A percentile compares a stretch with the other conserved stretches of the same genome.
Evolutionary conservation across 2,329 filamentous ascomycete genomes (phyloP).

Genomic region (Thielaviopsis populi): DNA sequence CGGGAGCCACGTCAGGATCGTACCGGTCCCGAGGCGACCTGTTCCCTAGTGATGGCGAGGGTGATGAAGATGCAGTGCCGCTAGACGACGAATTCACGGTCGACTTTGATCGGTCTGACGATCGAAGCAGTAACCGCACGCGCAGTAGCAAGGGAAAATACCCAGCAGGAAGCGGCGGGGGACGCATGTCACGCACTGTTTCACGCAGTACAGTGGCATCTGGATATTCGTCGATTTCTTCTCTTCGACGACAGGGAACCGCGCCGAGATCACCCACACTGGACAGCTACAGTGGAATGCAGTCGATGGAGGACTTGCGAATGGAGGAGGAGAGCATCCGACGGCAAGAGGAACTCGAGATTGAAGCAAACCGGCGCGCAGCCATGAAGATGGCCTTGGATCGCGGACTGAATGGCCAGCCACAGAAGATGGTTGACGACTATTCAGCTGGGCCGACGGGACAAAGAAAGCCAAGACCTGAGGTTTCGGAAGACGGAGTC

Average conservation of each 20-base stretch:
- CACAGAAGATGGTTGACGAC: background rate
- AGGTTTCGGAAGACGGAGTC: constrained; percentile 25
- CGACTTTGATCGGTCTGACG: constrained; percentile 61
- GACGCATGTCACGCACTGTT: constrained; percentile 33
- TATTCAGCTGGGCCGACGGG: background rate
- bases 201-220: constrained; percentile 46
- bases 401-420: constrained; percentile 29
- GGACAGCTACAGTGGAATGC: constrained; percentile 24
- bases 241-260: constrained; percentile 17
- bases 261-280: background rate
- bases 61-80: constrained; percentile 85
- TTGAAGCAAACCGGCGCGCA: constrained; percentile 38
- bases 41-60: constrained; percentile 71
- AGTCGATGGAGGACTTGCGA: constrained; percentile 34
- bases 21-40: constrained; percentile 77
- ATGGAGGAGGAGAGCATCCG: constrained; percentile 38
- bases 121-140: constrained; percentile 53
- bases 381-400: constrained; percentile 37
- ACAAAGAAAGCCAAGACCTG: constrained; percentile 20
- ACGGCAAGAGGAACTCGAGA: constrained; percentile 37
- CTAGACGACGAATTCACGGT: constrained; percentile 86
- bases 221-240: constrained; percentile 23
- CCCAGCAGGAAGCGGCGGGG: constrained; percentile 24
- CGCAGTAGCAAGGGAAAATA: constrained; percentile 45
- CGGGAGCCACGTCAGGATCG: constrained; percentile 70